phyloP scores from a whole-genome alignment of 495 filamentous ascomycete genomes.

The Jackrogersella minutella region DNA sequence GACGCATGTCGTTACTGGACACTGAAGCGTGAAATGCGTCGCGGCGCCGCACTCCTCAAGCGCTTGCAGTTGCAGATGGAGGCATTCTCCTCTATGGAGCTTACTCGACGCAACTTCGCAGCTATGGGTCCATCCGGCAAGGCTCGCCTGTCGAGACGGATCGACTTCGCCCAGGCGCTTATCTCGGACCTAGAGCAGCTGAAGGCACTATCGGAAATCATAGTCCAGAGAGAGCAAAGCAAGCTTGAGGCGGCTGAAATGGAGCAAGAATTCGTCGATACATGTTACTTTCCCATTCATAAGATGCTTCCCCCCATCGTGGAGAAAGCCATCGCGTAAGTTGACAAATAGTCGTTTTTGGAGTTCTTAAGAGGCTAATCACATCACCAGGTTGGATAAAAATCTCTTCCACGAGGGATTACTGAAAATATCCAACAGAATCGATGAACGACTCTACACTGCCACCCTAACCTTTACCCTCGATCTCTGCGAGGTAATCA shows the following conservation, averaged over 20 bases:
- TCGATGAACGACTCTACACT: constrained; percentile 77
- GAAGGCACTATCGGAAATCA: constrained; percentile 68
- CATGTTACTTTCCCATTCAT: constrained; percentile 87
- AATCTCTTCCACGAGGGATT: constrained; percentile 73
- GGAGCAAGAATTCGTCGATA: constrained; percentile 79
- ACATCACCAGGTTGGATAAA: constrained; percentile 72
- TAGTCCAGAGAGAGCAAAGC: constrained; percentile 74
- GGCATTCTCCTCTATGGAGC: constrained; percentile 94
- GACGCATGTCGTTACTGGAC: constrained; percentile 98
- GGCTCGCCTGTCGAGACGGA: constrained; percentile 77
- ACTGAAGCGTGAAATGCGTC: constrained; percentile 88
- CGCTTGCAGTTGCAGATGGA: constrained; percentile 93
- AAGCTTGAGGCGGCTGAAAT: constrained; percentile 80
- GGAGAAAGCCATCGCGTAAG: constrained; percentile 76
- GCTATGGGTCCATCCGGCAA: constrained; percentile 87
- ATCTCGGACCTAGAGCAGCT: constrained; percentile 78
- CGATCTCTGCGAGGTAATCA: constrained; percentile 76
- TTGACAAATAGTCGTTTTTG: constrained; percentile 22
- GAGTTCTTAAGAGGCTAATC: constrained; percentile 36
- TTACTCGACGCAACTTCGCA: constrained; percentile 90
- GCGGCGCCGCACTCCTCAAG: constrained; percentile 91
- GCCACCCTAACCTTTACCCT: constrained; percentile 76
- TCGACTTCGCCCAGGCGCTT: constrained; percentile 84
- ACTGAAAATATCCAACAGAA: constrained; percentile 65
- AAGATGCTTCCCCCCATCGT: constrained; percentile 80